A percentile compares a stretch with the other conserved stretches of the same genome.
Evolutionary conservation across 768 basidiomycete genomes (phyloP).

Genomic region (Lactifluus echinatus): DNA sequence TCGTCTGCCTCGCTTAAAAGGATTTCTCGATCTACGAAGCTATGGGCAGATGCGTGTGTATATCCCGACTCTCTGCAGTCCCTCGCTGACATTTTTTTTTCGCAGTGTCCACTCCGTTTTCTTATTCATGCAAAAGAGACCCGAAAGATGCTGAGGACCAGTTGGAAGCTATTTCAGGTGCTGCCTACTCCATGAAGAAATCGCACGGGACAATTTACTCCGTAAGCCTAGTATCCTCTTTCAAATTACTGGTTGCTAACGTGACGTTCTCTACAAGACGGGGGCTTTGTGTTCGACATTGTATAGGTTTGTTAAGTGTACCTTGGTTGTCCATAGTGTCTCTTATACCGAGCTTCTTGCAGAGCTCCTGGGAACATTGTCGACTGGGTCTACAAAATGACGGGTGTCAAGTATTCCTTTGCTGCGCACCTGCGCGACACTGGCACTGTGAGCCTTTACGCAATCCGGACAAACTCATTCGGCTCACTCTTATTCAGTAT

Average conservation of each 20-base stretch:
- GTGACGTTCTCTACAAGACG: slow-evolving; percentile 29
- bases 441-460: slow-evolving; percentile 44
- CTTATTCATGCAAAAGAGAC: slow-evolving; percentile 53
- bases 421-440: slow-evolving; percentile 60
- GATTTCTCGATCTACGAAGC: slow-evolving; percentile 68
- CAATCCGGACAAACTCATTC: not conserved
- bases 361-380: slow-evolving; percentile 56
- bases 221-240: slow-evolving; percentile 26
- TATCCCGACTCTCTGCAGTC: not conserved
- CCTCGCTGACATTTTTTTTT: not conserved
- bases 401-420: slow-evolving; percentile 53
- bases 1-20: slow-evolving; percentile 43
- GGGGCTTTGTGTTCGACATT: slow-evolving; percentile 39
- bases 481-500: slow-evolving; percentile 37
- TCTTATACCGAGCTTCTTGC: slow-evolving; percentile 11
- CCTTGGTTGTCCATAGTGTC: not conserved
- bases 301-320: slow-evolving; percentile 32
- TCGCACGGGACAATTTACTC: slow-evolving; percentile 51
- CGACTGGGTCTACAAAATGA: slow-evolving; percentile 54
- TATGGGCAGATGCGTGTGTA: slow-evolving; percentile 71
- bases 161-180: slow-evolving; percentile 62
- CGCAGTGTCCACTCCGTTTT: slow-evolving; percentile 70
- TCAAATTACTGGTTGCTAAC: not conserved
- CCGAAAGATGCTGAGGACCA: slow-evolving; percentile 70
- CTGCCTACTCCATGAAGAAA: slow-evolving; percentile 44